Evolutionary conservation across 179 eudicot species (phyloP), one percentile per base, ranked within the genome.

Genomic region (Corrigiola litoralis): DNA sequence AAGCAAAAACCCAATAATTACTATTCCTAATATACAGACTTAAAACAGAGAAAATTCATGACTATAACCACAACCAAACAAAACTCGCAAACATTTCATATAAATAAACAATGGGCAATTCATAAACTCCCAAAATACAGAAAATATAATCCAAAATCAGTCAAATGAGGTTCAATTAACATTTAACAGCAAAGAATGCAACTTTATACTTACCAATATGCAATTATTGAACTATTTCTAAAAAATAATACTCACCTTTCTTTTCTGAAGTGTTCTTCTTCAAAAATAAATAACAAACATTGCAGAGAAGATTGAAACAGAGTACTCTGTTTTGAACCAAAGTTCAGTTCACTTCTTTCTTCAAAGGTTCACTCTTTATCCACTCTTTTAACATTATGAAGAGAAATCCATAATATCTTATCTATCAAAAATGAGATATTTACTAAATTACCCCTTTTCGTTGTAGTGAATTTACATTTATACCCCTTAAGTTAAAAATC

Each of bases 261-360:
- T 23, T 38, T 31, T 20, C 14, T 45, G 50, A 50, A 72, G 32
- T 50, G 49, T 47, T 50, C 2, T n/a, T 28, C 44, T 65, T 72
- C 75, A 65, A 51, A 14, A 37, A 53, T 7, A 6, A 58, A n/a
- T n/a, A n/a, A 20, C 54, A 41, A 58, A 23, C 70, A 72, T 71
- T 52, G 60, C 32, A 49, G 28, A 55, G 42, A 27, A 38, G 10
- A 11, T 9, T 18, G 2, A 48, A 46, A 47, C 45, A 48, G 68
- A 64, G 48, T 33, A 50, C 46, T 48, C 34, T 36, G 13, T 28
- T 62, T 27, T 0, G 2, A 51, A 1, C 17, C 12, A 12, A 61
- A 52, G 11, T 3, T n/a, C 27, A 29, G 20, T 55, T 46, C 47
- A 31, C 52, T 51, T 61, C 40, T 68, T 47, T 59, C 46, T 52